Conservation (phyloP, 306 rosid species). For the Abrus precatorius region DNA sequence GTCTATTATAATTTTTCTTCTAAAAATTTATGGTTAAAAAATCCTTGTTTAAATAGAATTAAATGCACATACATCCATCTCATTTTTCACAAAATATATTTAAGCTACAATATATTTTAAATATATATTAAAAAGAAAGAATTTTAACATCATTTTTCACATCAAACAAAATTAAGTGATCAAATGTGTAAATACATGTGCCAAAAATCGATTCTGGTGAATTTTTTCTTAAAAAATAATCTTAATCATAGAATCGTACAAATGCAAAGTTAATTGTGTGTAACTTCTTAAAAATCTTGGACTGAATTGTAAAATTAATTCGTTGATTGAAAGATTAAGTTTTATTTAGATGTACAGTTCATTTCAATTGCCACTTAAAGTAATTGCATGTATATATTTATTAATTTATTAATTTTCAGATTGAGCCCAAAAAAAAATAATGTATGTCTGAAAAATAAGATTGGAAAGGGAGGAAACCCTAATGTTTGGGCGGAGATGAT, state of each 20-base stretch:
- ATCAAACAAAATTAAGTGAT: not conserved
- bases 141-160: not conserved
- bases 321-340: too few relatives aligned
- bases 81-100: not conserved
- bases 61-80: not conserved
- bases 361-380: too few relatives aligned
- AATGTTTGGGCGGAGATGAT: conserved; percentile 77
- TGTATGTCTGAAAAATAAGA: not conserved
- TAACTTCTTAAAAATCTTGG: not conserved
- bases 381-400: too few relatives aligned
- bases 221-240: not conserved
- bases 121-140: not conserved
- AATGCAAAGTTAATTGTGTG: too few relatives aligned
- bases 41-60: not conserved
- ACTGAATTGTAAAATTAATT: too few relatives aligned
- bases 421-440: not conserved
- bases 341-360: too few relatives aligned
- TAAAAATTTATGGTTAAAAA: not conserved
- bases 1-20: not conserved
- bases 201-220: not conserved
- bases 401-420: too few relatives aligned
- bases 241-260: not conserved
- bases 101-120: not conserved
- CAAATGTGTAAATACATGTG: not conserved
- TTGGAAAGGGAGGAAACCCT: conserved; percentile 53